Percentiles rank a stretch among this genome's conserved stretches.
Evolutionary conservation across 345 rosid genomes (phyloP).

Genomic region (Eucalyptus cloeziana): DNA sequence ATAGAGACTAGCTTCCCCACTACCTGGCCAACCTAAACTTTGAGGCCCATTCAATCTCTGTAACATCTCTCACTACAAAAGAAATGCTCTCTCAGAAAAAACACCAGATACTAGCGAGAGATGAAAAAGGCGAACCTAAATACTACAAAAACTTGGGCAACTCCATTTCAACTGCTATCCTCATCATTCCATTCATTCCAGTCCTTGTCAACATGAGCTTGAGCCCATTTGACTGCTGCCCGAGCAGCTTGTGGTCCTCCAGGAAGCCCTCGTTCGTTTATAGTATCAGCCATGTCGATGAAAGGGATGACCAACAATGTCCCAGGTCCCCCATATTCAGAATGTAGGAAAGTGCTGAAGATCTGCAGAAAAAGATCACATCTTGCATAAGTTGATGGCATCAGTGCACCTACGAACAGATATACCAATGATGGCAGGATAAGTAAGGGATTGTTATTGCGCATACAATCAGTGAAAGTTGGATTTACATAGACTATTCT

Average conservation of each 20-base stretch:
- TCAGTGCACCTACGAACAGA: not conserved
- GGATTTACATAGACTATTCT: not conserved
- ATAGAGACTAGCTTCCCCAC: not conserved
- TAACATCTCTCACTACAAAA: not conserved
- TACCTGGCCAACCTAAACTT: not conserved
- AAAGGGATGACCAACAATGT: conserved; percentile 80
- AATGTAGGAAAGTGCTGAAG: conserved; percentile 58
- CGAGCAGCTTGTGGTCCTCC: conserved; percentile 94
- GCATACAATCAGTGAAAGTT: not conserved
- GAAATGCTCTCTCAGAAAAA: not conserved
- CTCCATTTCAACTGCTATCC: not conserved
- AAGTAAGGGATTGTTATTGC: not conserved
- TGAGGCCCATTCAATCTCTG: not conserved
- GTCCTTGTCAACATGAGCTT: conserved; percentile 70
- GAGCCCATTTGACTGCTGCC: conserved; percentile 87
- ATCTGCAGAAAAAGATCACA: conserved; percentile 35
- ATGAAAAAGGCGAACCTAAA: not conserved
- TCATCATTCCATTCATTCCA: conserved; percentile 84
- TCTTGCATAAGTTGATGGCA: not conserved
- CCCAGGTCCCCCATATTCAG: conserved; percentile 92
- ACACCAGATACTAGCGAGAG: not conserved
- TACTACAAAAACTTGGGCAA: not conserved
- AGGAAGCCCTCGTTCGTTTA: conserved; percentile 59
- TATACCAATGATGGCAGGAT: not conserved
- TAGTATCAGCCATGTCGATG: conserved; percentile 86